These are phyloP conservation scores for Luffa aegyptiaca DNA, from an alignment of 306 rosid species.

Conservation along the genomic window DNA sequence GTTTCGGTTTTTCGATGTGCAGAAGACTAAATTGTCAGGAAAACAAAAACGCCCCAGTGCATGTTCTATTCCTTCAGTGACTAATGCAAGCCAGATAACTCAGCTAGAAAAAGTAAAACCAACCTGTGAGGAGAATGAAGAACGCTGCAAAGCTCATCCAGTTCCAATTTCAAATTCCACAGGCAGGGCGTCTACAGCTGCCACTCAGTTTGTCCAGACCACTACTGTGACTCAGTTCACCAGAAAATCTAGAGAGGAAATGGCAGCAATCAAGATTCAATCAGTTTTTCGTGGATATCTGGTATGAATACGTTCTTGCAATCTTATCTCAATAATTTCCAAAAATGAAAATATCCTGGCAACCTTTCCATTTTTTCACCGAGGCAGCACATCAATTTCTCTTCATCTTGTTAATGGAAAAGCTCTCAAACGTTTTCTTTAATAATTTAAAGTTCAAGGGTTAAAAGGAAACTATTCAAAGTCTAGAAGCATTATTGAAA, in stretches of 20 bases:
- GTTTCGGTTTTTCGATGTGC: constrained; percentile 38
- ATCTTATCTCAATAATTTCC: neutral
- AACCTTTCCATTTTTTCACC: neutral
- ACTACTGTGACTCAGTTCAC: constrained; percentile 27
- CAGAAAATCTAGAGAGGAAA: constrained; percentile 61
- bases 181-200: neutral
- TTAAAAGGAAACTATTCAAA: too few species aligned
- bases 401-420: neutral
- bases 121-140: constrained; percentile 42
- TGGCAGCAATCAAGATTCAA: constrained; percentile 80
- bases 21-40: constrained; percentile 87
- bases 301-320: constrained; percentile 29
- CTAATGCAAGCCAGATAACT: constrained; percentile 28
- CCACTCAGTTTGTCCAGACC: constrained; percentile 21
- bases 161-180: constrained; percentile 23
- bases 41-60: constrained; percentile 48
- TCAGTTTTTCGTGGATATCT: constrained; percentile 85
- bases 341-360: neutral
- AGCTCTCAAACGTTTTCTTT: too few species aligned
- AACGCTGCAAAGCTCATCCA: constrained; percentile 22
- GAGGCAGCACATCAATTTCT: neutral
- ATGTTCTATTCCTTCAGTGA: constrained; percentile 25
- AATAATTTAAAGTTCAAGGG: too few species aligned
- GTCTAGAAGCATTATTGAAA: too few species aligned
- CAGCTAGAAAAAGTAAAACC: constrained; percentile 44